These are phyloP conservation scores for Chrysanthemum lavandulifolium DNA, from an alignment of 129 eudicot genomes.

Conservation along the genomic window DNA sequence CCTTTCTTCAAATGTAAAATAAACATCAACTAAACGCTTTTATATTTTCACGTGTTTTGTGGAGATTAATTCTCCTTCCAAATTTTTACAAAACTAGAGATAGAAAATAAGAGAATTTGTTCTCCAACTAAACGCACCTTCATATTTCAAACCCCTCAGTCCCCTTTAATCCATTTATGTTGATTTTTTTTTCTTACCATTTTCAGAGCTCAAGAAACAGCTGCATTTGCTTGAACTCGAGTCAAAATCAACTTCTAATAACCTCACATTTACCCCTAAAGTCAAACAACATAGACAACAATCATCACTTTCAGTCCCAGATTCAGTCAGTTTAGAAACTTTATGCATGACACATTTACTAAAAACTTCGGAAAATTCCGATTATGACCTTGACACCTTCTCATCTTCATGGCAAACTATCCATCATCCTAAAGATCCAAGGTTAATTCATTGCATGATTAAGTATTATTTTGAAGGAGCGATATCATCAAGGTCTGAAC, in stretches of 20 bases:
- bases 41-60: no score
- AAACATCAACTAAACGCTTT: no score
- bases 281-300: constrained; percentile 34
- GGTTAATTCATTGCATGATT: constrained; percentile 54
- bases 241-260: constrained; percentile 37
- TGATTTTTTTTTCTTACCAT: constrained; percentile 10
- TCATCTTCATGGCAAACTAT: constrained; percentile 34
- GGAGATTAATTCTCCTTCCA: no score
- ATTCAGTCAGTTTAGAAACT: constrained; percentile 38
- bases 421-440: constrained; percentile 48
- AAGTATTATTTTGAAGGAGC: constrained; percentile 42
- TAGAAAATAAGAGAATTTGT: no score
- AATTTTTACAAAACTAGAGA: no score
- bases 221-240: constrained; percentile 60
- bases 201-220: constrained; percentile 68
- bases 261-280: constrained; percentile 24
- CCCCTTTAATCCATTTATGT: constrained; percentile 6
- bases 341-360: constrained; percentile 50
- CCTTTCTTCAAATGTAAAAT: no score
- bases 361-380: constrained; percentile 36
- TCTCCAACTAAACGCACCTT: no score
- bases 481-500: constrained; percentile 38
- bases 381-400: constrained; percentile 30
- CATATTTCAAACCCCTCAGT: background rate
- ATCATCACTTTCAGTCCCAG: constrained; percentile 1